These are phyloP conservation scores for Corynascus novoguineensis DNA, from an alignment of 495 filamentous ascomycete genomes.

Conservation along the genomic window DNA sequence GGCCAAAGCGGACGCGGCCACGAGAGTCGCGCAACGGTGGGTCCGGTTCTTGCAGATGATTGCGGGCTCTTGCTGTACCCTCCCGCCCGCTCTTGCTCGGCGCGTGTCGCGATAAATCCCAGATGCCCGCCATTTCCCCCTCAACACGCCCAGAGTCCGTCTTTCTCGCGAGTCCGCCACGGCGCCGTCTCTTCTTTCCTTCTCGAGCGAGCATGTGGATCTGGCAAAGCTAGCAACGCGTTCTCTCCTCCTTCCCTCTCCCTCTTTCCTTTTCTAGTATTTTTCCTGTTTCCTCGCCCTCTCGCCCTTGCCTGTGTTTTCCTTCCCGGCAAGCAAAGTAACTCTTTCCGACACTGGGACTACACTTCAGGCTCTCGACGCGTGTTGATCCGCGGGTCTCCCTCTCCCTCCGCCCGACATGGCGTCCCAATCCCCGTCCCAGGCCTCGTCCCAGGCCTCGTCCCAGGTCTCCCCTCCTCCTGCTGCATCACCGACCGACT, in stretches of 20 bases:
- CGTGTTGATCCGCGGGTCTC: background rate
- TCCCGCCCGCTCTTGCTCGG: background rate
- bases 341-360: background rate
- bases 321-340: no score
- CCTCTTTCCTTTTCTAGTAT: background rate
- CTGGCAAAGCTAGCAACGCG: background rate
- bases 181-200: background rate
- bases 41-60: conserved; percentile 4
- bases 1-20: conserved; percentile 20
- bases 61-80: background rate
- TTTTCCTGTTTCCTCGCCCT: background rate
- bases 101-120: background rate
- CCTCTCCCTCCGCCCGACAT: background rate
- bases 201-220: background rate
- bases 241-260: no score
- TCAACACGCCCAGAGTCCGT: background rate
- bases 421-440: background rate
- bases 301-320: no score
- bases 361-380: background rate
- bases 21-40: conserved; percentile 18
- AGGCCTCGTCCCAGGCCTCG: background rate
- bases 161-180: no score
- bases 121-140: background rate
- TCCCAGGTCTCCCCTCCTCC: background rate
- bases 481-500: background rate